A percentile compares a stretch with the other conserved stretches of the same genome.
These are phyloP conservation scores for Wickerhamomyces chaumierensis DNA, from an alignment of 805 yeast genomes.

Conservation along the genomic window DNA sequence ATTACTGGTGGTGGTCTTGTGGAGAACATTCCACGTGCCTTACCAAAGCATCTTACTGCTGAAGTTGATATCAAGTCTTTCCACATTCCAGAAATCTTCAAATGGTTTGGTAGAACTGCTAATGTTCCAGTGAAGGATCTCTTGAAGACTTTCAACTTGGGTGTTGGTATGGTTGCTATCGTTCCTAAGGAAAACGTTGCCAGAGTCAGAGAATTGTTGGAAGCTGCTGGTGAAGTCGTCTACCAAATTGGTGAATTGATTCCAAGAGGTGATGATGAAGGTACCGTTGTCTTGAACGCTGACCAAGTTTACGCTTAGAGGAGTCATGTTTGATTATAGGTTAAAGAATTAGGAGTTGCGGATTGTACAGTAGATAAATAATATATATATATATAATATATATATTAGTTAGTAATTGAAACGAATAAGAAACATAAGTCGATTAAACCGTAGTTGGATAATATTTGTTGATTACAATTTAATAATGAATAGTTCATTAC, in stretches of 20 bases:
- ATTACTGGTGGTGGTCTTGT: constrained; percentile 98
- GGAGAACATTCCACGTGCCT: constrained; percentile 91
- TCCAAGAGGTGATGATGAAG: constrained; percentile 32
- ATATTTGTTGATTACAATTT: too few species aligned
- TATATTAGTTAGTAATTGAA: too few species aligned
- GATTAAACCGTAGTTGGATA: too few species aligned
- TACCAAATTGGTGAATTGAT: constrained; percentile 54
- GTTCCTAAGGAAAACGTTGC: constrained; percentile 61
- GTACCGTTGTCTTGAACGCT: constrained; percentile 40
- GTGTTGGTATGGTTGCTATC: constrained; percentile 92
- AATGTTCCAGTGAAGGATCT: constrained; percentile 79
- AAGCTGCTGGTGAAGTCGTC: constrained; percentile 64
- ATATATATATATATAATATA: too few species aligned
- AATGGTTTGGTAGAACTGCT: constrained; percentile 89
- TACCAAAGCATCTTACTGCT: constrained; percentile 75
- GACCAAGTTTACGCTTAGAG: constrained; percentile 16
- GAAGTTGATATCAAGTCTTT: constrained; percentile 67
- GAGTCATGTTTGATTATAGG: not conserved
- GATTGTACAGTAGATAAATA: too few species aligned
- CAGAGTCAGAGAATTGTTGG: constrained; percentile 39
- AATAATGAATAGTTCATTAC: too few species aligned
- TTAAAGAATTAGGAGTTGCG: too few species aligned
- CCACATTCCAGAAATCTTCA: constrained; percentile 82
- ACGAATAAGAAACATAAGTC: too few species aligned
- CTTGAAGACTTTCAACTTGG: constrained; percentile 86